These are phyloP conservation scores for Lizonia empirigonia DNA, from an alignment of 2,329 filamentous ascomycete genomes.

Conservation along the genomic window DNA sequence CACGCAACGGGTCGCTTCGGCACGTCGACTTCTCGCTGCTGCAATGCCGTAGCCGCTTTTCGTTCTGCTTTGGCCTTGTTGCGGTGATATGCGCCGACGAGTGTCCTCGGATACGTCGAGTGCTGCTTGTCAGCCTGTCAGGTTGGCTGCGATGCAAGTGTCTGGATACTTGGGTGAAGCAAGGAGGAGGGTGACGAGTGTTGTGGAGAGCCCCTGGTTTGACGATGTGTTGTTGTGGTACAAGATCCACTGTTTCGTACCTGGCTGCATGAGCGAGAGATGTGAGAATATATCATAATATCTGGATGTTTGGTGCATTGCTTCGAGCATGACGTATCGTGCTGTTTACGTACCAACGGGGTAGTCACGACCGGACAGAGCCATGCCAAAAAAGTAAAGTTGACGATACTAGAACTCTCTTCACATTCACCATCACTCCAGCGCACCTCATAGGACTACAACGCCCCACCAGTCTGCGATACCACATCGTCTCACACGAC, in stretches of 20 bases:
- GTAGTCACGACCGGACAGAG: not conserved
- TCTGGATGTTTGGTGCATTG: not conserved
- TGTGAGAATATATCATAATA: not conserved
- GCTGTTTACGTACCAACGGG: not conserved
- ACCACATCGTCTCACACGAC: not conserved
- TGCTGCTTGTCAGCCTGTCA: not conserved
- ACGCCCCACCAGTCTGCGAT: not conserved
- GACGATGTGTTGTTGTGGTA: not conserved
- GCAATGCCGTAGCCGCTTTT: not conserved
- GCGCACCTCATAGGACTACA: too few species aligned
- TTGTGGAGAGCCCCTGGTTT: not conserved
- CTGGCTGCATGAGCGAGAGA: not conserved
- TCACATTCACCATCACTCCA: too few species aligned
- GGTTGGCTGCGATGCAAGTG: not conserved
- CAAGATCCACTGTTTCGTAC: conserved; percentile 5
- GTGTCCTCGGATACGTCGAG: too few species aligned
- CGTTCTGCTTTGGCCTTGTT: not conserved
- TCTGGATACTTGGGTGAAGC: not conserved
- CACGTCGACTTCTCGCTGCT: not conserved
- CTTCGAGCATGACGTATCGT: not conserved
- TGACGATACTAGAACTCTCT: too few species aligned
- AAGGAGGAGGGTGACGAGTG: not conserved
- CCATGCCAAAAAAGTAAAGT: not conserved
- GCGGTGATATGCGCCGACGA: too few species aligned
- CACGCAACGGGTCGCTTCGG: not conserved